Evolutionary conservation across 306 rosid species (phyloP).

Genomic region (Castanospermum australe): DNA sequence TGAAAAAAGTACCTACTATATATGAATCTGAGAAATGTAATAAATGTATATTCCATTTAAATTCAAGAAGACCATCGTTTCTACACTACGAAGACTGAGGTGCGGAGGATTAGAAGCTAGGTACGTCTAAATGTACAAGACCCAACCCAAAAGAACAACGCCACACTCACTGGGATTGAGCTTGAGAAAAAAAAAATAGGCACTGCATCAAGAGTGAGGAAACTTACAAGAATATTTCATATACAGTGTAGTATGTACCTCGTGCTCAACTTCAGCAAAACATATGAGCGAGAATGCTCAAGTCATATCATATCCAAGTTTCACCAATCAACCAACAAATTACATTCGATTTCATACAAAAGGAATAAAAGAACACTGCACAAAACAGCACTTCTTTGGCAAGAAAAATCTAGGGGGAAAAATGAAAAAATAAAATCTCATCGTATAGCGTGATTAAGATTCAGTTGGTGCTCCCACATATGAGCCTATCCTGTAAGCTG

Average conservation of each 20-base stretch:
- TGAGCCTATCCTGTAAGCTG: constrained; percentile 22
- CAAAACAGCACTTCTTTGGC: constrained; percentile 38
- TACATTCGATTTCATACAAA: constrained; percentile 46
- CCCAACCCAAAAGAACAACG: not conserved
- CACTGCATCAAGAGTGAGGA: constrained; percentile 20
- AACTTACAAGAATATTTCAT: constrained; percentile 39
- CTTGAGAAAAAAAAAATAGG: not conserved
- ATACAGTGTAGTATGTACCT: constrained; percentile 43
- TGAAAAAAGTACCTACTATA: too few species aligned
- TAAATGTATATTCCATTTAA: not conserved
- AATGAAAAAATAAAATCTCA: constrained; percentile 9
- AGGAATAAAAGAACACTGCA: constrained; percentile 49
- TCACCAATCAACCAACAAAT: constrained; percentile 43
- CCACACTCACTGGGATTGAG: not conserved
- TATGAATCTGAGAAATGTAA: not conserved
- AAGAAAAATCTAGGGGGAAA: constrained; percentile 43
- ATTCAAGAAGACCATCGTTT: not conserved
- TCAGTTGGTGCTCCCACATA: constrained; percentile 32
- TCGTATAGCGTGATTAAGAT: constrained; percentile 22
- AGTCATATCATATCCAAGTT: constrained; percentile 31
- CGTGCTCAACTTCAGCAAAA: constrained; percentile 38
- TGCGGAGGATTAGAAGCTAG: not conserved
- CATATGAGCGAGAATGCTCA: constrained; percentile 25
- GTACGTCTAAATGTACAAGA: not conserved
- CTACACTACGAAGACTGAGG: not conserved